These are phyloP conservation scores for Chenopodium berlandieri DNA, from an alignment of 148 eudicot species.

Conservation along the genomic window DNA sequence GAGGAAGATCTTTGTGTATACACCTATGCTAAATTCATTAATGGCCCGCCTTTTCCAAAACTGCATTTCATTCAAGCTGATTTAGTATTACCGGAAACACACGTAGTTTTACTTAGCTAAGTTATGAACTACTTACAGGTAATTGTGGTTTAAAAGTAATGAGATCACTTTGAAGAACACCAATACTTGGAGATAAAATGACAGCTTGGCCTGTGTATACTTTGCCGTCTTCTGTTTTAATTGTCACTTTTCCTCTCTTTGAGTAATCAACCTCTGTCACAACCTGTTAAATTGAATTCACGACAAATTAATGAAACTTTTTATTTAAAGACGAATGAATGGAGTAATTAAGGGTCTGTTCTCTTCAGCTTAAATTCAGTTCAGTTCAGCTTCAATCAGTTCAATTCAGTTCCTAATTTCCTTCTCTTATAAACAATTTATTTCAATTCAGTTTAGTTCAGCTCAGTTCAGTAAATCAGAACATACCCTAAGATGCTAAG, in stretches of 20 bases:
- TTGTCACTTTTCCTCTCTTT: slow-evolving; percentile 1
- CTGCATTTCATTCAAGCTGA: slow-evolving; percentile 13
- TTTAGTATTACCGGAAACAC: too few species aligned
- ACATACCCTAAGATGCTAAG: too few species aligned
- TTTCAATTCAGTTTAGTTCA: too few species aligned
- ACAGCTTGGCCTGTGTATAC: slow-evolving; percentile 17
- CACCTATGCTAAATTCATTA: slow-evolving; percentile 25
- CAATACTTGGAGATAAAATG: slow-evolving; percentile 30
- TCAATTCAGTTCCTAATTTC: too few species aligned
- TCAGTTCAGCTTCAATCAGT: too few species aligned
- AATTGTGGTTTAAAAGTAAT: slow-evolving; percentile 25
- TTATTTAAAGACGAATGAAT: too few species aligned
- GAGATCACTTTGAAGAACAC: slow-evolving; percentile 35
- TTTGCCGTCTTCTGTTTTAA: slow-evolving; percentile 30
- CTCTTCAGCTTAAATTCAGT: too few species aligned
- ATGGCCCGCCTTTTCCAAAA: slow-evolving; percentile 33
- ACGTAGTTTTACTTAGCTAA: too few species aligned
- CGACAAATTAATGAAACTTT: too few species aligned
- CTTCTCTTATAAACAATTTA: too few species aligned
- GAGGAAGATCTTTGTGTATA: slow-evolving; percentile 32
- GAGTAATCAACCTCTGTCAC: slow-evolving; percentile 21
- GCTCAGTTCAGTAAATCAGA: too few species aligned
- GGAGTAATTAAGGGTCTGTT: too few species aligned
- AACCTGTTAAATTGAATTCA: slow-evolving; percentile 12
- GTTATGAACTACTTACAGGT: slow-evolving; percentile 15